Conservation (phyloP, 1,139 yeast genomes). For the Geotrichum reessii region DNA sequence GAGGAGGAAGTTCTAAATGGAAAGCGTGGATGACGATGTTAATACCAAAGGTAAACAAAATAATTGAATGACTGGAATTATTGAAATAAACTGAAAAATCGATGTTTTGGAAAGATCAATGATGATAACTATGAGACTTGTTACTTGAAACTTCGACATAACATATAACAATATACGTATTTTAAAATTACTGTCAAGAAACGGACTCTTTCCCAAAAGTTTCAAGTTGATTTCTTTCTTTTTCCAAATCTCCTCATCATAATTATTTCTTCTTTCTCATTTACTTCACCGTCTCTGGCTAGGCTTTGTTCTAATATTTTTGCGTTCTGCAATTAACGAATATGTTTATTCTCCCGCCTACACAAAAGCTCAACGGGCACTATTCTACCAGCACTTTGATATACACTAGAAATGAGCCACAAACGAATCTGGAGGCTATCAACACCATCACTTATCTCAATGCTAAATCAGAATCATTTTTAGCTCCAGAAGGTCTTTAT, state of each 20-base stretch:
- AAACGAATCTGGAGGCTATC: constrained; percentile 29
- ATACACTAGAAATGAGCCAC: constrained; percentile 14
- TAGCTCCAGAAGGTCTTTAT: constrained; percentile 34
- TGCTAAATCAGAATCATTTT: constrained; percentile 22
- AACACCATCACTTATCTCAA: constrained; percentile 26
- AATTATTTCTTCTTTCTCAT: background rate
- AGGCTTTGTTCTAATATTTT: background rate
- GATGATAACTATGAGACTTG: background rate
- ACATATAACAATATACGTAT: no score
- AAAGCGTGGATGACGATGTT: background rate
- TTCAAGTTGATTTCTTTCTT: background rate
- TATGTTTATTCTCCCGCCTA: constrained; percentile 16
- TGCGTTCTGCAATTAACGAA: background rate
- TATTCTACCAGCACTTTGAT: constrained; percentile 12
- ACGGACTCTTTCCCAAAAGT: background rate
- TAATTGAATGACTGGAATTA: background rate
- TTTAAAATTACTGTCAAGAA: background rate
- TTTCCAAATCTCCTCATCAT: background rate
- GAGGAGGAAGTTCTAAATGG: background rate
- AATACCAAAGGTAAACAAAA: background rate
- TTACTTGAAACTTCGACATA: background rate
- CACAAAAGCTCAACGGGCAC: constrained; percentile 13
- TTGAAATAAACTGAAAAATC: background rate
- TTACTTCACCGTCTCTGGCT: background rate
- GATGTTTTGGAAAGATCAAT: background rate